Base-by-base conservation (phyloP, 2,329 filamentous ascomycete species). In the Hymenoscyphus fraxineus region DNA sequence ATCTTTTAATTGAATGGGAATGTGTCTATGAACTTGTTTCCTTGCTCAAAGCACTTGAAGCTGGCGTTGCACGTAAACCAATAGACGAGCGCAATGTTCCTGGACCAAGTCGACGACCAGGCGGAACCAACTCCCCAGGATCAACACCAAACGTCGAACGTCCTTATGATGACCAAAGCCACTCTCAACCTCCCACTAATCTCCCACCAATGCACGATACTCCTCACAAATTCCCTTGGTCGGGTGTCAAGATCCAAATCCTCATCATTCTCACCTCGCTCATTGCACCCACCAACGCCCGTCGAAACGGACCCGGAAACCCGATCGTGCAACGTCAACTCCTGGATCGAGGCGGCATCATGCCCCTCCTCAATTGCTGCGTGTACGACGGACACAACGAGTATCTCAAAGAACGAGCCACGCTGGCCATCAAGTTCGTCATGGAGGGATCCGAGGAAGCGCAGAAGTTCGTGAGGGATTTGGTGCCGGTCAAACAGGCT, bases 321-420 rank as follows among this genome's bases (percentile, higher is more conserved):
- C 84, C 89, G 0, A 85, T 87, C 9, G 93, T 97, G 0, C 94
- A 98, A 77, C 87, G 90, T 71, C 94, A 97, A 75, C 91, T 98
- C 67, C 86, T 96, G 56, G 85, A 88, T 59, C 86, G 94, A 71
- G 91, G 92, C 68, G 94, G 94, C 54, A 90, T 98, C 55, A 91
- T 96, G 70, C 88, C 91, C 0, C 83, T 98, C 22, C 84, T 97
- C 16, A 93, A 93, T 73, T 97, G 93, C 77, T 97, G 93, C 72
- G 85, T 88, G 39, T 95, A 95, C 74, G 94, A 98, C 74, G 92
- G 94, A 70, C 88, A 96, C 78, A 97, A 97, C 73, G 92, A 93
- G 0, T 97, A 94, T 74, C 93, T 96, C 68, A 92, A 94, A 72
- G 94, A 98, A 76, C 91, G 93, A 68, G 91, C 92, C 2, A 92